Evolutionary conservation across 768 basidiomycete species (phyloP), one percentile per base, ranked within the genome.

Genomic region (Tylopilus felleus): DNA sequence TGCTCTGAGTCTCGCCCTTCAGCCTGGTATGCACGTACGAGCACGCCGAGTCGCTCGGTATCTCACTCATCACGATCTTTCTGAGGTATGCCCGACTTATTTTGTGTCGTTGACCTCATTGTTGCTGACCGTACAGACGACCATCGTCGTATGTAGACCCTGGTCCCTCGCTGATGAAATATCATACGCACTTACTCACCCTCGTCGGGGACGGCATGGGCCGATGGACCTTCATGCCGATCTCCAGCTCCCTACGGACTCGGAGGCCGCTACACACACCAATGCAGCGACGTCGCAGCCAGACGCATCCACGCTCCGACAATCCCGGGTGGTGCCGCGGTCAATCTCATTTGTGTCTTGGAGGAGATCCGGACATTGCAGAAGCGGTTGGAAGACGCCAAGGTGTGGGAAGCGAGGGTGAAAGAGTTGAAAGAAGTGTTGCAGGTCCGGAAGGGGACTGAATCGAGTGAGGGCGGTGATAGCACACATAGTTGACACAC

Each of bases 11-110:
- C 65, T 97, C 25, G 67, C 73, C 9, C 77, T 97, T 50, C 70
- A 62, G 33, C 75, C 78, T 16, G 90, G 90, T 3, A 89, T 96
- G 71, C 94, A 97, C 64, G 91, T 98, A 98, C 73, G 90, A 95
- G 67, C 85, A 91, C 58, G 87, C 90, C 27, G 96, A 97, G 71
- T 79, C 84, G 29, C 75, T 91, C 13, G 93, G 88, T 1, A 93
- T 97, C 65, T 95, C 95, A 0, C 79, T 98, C 44, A 88, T 98
- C 53, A 98, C 94, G 4, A 92, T 98, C 47, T 94, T 93, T 16
- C 75, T 93, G 49, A 85, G 88, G 88, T 89, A 60, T 1, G 80
- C 68, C 33, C 29, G n/a, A n/a, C n/a, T n/a, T n/a, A n/a, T 6
- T 29, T 51, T 35, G 27, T 39, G 1, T 39, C 14, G n/a, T 13